Evolutionary conservation across 2,329 filamentous ascomycete genomes (phyloP).

Genomic region (Byssothecium circinans): DNA sequence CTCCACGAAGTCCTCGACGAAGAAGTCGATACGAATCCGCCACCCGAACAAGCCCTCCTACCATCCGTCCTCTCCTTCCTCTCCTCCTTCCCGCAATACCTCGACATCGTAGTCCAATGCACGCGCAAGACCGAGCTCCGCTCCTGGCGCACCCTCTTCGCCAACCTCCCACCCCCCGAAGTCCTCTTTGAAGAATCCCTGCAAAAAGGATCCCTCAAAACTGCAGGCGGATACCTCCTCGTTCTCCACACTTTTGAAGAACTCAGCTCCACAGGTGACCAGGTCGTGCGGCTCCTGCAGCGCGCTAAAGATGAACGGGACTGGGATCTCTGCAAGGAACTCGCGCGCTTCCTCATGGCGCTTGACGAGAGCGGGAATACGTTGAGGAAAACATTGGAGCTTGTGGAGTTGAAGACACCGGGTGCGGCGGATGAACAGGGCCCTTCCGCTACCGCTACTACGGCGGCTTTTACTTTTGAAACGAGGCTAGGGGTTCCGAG

Average conservation of each 20-base stretch:
- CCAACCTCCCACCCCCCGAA: conserved; percentile 84
- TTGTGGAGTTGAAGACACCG: conserved; percentile 41
- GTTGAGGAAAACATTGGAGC: conserved; percentile 69
- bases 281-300: conserved; percentile 78
- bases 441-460: no score
- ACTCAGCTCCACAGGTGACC: conserved; percentile 65
- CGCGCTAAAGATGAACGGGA: conserved; percentile 82
- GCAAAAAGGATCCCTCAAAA: conserved; percentile 83
- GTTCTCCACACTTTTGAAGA: conserved; percentile 80
- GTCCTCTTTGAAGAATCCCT: conserved; percentile 93
- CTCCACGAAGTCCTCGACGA: conserved; percentile 93
- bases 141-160: conserved; percentile 92
- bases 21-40: conserved; percentile 72
- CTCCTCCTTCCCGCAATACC: conserved; percentile 69
- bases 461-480: conserved; percentile 39
- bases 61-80: conserved; percentile 58
- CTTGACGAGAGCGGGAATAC: conserved; percentile 85
- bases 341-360: conserved; percentile 91
- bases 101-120: conserved; percentile 95
- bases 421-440: conserved; percentile 21
- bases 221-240: conserved; percentile 93
- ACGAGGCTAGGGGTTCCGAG: conserved; percentile 32
- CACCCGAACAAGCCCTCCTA: conserved; percentile 52
- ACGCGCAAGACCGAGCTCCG: conserved; percentile 95
- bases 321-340: conserved; percentile 94